These are phyloP conservation scores for Saccharum hybrid DNA, from an alignment of 202 grass and related monocot genomes.

Conservation along the genomic window DNA sequence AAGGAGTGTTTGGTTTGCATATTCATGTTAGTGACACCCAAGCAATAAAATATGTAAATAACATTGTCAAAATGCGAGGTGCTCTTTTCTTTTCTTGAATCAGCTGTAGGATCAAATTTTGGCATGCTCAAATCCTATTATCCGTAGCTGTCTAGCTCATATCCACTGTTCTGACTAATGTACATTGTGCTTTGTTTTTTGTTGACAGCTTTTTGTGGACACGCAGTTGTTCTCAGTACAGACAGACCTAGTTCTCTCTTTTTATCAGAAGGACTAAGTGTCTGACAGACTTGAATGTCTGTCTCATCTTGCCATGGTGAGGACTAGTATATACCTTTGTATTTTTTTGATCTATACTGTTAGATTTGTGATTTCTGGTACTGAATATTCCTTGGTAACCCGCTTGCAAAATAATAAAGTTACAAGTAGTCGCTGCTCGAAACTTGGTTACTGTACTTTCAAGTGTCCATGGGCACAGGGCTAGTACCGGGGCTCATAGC, in stretches of 20 bases:
- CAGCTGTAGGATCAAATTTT: constrained; percentile 18
- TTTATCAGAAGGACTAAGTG: constrained; percentile 97
- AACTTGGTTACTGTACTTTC: constrained; percentile 13
- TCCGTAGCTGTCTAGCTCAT: not conserved
- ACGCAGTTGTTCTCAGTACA: constrained; percentile 99
- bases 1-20: not conserved
- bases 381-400: not conserved
- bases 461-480: not conserved
- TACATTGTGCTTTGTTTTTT: constrained; percentile 21
- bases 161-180: not conserved
- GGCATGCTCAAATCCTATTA: not conserved
- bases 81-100: not conserved
- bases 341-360: not conserved
- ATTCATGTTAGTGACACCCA: not conserved
- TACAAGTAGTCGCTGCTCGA: not conserved
- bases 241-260: constrained; percentile 98
- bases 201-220: constrained; percentile 86
- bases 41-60: constrained; percentile 6
- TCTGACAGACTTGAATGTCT: constrained; percentile 41
- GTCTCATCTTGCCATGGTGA: constrained; percentile 49
- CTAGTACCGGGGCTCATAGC: not conserved
- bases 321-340: not conserved
- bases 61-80: not conserved
- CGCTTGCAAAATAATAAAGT: constrained; percentile 2
- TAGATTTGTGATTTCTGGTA: not conserved